These are phyloP conservation scores for Gautieria morchelliformis DNA, from an alignment of 768 basidiomycete genomes.

Conservation along the genomic window DNA sequence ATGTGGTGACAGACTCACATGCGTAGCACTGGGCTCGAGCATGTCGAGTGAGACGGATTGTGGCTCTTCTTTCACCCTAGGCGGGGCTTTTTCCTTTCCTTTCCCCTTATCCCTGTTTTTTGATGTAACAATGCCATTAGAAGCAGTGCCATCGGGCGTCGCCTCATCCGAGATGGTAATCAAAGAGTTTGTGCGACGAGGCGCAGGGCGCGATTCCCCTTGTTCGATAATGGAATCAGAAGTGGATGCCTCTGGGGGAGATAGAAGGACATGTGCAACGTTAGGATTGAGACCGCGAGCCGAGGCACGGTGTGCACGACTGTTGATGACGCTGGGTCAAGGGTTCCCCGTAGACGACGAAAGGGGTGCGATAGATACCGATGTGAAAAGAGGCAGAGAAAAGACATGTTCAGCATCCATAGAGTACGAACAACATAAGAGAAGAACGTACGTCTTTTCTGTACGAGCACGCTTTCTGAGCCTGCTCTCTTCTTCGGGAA, in stretches of 20 bases:
- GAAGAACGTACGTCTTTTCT: slow-evolving; percentile 59
- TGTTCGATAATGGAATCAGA: slow-evolving; percentile 33
- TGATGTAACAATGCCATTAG: neutral
- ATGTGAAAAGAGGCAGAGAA: slow-evolving; percentile 13
- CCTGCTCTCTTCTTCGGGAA: slow-evolving; percentile 53
- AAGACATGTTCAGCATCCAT: slow-evolving; percentile 13
- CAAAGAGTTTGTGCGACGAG: slow-evolving; percentile 59
- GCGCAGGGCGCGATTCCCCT: slow-evolving; percentile 42
- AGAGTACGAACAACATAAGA: slow-evolving; percentile 6
- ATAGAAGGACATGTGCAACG: slow-evolving; percentile 27
- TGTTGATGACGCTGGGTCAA: slow-evolving; percentile 42
- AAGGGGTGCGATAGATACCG: neutral
- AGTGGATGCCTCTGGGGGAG: slow-evolving; percentile 23
- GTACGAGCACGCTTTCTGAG: slow-evolving; percentile 64
- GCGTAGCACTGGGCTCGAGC: slow-evolving; percentile 18
- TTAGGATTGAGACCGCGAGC: slow-evolving; percentile 52
- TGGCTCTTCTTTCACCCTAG: slow-evolving; percentile 40
- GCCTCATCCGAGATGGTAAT: slow-evolving; percentile 28
- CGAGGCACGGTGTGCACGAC: slow-evolving; percentile 65
- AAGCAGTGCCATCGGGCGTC: neutral
- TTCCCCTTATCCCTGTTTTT: slow-evolving; percentile 36
- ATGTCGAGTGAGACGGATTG: slow-evolving; percentile 22
- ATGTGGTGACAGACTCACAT: slow-evolving; percentile 1
- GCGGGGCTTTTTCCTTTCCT: slow-evolving; percentile 29
- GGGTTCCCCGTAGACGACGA: slow-evolving; percentile 13